Base-by-base conservation (phyloP, 768 basidiomycete species). In the Tricholoma terreum region DNA sequence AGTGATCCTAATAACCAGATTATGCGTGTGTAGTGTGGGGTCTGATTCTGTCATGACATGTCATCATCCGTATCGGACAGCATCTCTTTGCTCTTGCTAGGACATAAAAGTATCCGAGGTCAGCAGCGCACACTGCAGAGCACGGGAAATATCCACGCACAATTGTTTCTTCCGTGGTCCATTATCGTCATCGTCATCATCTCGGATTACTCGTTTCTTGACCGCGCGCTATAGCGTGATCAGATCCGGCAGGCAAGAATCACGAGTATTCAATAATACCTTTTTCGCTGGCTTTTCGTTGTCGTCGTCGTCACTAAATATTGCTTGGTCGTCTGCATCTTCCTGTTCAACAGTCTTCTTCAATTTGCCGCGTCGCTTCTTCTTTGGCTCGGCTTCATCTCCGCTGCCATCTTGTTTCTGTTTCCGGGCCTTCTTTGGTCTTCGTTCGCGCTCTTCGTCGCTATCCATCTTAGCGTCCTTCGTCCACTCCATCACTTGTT, bases 41-140 rank as follows among this genome's bases (percentile, higher is more conserved):
- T 6, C 24, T 6, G 24, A 27, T 6, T 15, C 30, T 9, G 19
- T 65, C 75, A 87, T 67, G 81, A 76, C 85, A 87, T 87, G 52
- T 90, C 89, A 27, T 91, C 92, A 67, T 94, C 93, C 2, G 91
- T 92, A 68, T 94, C 92, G 6, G 88, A 88, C 50, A 96, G 83
- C 70, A 85, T 81, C 64, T 87, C 93, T 71, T 92, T 93, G 66
- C 90, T 94, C 79, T 94, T 95, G 67, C 93, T 94, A 59, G 11
- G 56, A 61, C 9, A 42, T 50, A 24, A 42, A n/a, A 27, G 36
- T 9, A 38, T 35, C 9, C 17, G 1, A 31, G n/a, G 30, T 49
- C 27, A 49, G 46, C 14, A 27, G 9, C 22, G 24, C 24, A 27
- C 24, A 27, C 6, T n/a, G n/a, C 33, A 40, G 38, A 40, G 12